phyloP scores from a whole-genome alignment of 129 eudicot genomes.

The Dittrichia graveolens region DNA sequence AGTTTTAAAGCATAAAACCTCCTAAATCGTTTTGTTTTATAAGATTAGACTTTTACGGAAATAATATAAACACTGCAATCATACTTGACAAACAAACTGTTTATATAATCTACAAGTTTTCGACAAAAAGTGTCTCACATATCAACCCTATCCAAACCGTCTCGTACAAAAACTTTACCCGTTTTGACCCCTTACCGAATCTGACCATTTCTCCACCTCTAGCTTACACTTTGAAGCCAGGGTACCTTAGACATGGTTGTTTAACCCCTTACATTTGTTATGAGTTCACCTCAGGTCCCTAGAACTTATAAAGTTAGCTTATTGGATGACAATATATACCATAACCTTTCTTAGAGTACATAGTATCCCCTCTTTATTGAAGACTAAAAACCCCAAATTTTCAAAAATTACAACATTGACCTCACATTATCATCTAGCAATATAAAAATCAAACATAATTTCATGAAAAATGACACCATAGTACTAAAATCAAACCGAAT shows the following conservation, averaged over 20 bases:
- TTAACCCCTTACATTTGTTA: too few relatives aligned
- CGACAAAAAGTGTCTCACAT: background rate
- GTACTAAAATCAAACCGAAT: background rate
- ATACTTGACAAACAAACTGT: background rate
- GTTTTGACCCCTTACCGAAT: background rate
- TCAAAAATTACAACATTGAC: background rate
- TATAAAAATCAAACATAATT: background rate
- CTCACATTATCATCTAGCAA: conserved; percentile 4
- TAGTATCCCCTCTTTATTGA: background rate
- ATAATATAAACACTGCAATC: too few relatives aligned
- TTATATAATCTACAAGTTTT: background rate
- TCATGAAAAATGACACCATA: background rate
- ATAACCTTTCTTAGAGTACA: background rate
- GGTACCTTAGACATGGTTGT: too few relatives aligned
- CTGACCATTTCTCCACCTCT: background rate
- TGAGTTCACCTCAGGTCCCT: background rate
- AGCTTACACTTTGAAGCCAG: too few relatives aligned
- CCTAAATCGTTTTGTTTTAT: too few relatives aligned
- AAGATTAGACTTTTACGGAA: too few relatives aligned
- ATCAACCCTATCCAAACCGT: background rate
- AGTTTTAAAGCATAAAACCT: too few relatives aligned
- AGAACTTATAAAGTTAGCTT: background rate
- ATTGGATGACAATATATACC: background rate
- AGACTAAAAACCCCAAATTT: conserved; percentile 2
- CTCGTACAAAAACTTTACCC: background rate